Conservation (phyloP, 2,329 filamentous ascomycete genomes). For the Zalaria sp. region DNA sequence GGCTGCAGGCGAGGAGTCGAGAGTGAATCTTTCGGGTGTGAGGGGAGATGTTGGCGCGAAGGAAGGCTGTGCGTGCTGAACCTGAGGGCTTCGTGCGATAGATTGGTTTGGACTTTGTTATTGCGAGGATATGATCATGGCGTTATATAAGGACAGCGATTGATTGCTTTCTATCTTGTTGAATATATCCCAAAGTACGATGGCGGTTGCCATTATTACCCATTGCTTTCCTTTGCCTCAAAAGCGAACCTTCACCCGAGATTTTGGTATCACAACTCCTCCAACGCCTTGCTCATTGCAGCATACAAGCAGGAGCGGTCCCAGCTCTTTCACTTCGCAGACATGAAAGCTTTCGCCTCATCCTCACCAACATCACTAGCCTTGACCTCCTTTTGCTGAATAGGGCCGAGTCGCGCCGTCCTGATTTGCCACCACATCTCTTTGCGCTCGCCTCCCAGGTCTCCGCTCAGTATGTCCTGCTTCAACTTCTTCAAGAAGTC, state of each 20-base stretch:
- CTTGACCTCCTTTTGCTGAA: conserved; percentile 50
- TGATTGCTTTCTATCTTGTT: too few species aligned
- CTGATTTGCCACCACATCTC: conserved; percentile 74
- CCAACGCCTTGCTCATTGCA: neutral
- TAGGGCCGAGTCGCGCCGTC: conserved; percentile 54
- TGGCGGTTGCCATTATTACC: too few species aligned
- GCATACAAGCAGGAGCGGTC: neutral
- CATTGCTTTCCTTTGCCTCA: too few species aligned
- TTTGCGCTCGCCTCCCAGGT: conserved; percentile 60
- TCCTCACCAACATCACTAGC: conserved; percentile 52
- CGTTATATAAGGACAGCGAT: too few species aligned
- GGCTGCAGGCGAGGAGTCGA: conserved; percentile 49
- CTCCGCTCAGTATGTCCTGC: conserved; percentile 50
- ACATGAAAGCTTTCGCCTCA: conserved; percentile 41
- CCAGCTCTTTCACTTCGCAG: neutral
- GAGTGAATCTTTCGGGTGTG: conserved; percentile 70
- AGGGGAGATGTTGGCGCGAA: conserved; percentile 58
- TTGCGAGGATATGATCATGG: too few species aligned
- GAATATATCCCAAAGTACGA: too few species aligned
- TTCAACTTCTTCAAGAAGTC: conserved; percentile 59
- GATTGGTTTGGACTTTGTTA: too few species aligned
- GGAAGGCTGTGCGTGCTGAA: conserved; percentile 79
- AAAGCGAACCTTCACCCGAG: too few species aligned
- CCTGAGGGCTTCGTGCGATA: too few species aligned
- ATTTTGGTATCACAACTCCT: neutral